Conservation (phyloP, 345 rosid genomes). For the Camelina laxa region DNA sequence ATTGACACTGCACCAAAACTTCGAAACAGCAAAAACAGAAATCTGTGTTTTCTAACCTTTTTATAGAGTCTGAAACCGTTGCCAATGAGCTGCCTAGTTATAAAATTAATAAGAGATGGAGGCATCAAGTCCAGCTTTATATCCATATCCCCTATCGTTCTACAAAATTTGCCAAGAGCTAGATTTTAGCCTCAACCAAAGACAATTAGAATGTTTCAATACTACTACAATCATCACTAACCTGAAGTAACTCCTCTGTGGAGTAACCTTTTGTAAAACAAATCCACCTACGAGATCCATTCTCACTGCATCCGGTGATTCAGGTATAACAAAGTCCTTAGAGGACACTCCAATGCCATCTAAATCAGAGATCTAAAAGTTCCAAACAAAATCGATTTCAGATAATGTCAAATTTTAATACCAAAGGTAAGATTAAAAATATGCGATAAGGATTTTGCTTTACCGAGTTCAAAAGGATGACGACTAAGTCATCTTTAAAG, state of each 20-base stretch:
- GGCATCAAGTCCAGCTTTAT: conserved; percentile 91
- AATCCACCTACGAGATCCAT: conserved; percentile 84
- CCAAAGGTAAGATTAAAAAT: conserved; percentile 12
- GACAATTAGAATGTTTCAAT: not conserved
- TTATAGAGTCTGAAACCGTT: conserved; percentile 88
- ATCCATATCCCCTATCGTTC: conserved; percentile 85
- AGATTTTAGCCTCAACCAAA: conserved; percentile 17
- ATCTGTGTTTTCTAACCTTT: conserved; percentile 59
- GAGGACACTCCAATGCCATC: conserved; percentile 54
- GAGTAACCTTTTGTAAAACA: conserved; percentile 84
- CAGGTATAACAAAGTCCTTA: conserved; percentile 70
- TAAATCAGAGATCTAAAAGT: conserved; percentile 67
- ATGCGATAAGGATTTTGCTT: not conserved
- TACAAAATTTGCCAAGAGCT: conserved; percentile 45
- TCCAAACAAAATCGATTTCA: conserved; percentile 13
- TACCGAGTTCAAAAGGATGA: conserved; percentile 78
- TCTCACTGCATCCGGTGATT: conserved; percentile 73
- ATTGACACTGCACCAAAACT: not conserved
- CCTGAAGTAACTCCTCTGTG: conserved; percentile 89
- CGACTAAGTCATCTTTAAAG: conserved; percentile 69
- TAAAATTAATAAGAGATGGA: conserved; percentile 83
- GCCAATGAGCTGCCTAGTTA: conserved; percentile 89
- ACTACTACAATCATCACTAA: conserved; percentile 44
- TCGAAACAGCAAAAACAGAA: not conserved
- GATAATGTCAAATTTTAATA: not conserved